phyloP scores from a whole-genome alignment of 768 basidiomycete genomes.

The Trametes villosa region DNA sequence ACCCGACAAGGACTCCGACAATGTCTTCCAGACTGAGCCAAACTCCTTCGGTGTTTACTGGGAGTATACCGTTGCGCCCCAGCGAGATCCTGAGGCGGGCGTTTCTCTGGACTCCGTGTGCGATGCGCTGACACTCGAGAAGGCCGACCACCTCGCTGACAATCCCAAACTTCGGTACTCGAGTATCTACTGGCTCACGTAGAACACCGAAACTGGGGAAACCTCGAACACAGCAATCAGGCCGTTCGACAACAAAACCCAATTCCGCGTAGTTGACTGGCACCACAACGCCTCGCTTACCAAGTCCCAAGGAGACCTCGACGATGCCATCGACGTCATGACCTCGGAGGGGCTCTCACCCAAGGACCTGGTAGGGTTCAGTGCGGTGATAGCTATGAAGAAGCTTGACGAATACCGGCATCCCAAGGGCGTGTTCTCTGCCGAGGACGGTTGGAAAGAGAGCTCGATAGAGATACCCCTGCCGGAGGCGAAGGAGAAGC shows the following conservation, averaged over 20 bases:
- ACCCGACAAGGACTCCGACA: background rate
- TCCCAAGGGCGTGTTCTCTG: conserved; percentile 7
- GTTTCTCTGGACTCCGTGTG: background rate
- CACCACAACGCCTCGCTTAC: conserved; percentile 29
- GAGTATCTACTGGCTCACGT: background rate
- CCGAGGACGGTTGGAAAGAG: conserved; percentile 22
- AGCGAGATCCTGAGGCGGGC: background rate
- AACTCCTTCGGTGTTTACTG: background rate
- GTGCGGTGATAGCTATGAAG: background rate
- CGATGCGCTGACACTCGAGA: background rate
- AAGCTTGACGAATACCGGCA: conserved; percentile 19
- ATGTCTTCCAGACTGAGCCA: background rate
- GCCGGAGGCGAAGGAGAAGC: conserved; percentile 21
- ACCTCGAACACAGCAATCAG: background rate
- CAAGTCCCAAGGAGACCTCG: conserved; percentile 34
- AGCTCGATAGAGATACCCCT: conserved; percentile 26
- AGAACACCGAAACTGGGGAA: too few species aligned
- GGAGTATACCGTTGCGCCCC: background rate
- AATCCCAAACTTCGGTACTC: background rate
- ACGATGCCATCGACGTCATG: conserved; percentile 28
- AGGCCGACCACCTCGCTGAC: too few species aligned
- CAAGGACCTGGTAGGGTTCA: background rate
- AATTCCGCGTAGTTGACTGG: conserved; percentile 36
- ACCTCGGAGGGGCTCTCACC: background rate
- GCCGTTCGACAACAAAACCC: conserved; percentile 22